Base-by-base conservation (phyloP, 2,329 filamentous ascomycete species). In the Dryadomyces sulphureus region DNA sequence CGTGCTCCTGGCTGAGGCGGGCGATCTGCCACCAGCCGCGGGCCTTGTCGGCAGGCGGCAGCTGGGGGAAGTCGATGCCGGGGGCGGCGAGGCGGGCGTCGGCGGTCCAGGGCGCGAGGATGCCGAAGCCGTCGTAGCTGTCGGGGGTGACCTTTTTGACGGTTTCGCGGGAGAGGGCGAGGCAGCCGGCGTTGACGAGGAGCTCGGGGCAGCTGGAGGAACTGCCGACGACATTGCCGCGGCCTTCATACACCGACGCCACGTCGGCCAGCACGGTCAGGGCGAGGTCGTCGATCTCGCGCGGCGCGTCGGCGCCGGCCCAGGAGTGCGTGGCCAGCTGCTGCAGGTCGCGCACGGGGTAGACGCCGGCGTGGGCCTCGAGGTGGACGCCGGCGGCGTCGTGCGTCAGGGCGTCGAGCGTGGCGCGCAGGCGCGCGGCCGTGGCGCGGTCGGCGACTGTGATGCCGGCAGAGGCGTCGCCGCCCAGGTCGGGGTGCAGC, bases 1-100 rank as follows among this genome's bases (percentile, higher is more conserved):
- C 83, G 62, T 90, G 85, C 62, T 92, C 85, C 63, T 90, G 85
- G 52, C 79, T 81, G 48, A 90, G 74, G 22, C 76, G 70, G 14
- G 73, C 77, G 1, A 90, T 77, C 52, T 84, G 72, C 80, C 84
- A 84, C 2, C 70, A 73, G 4, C 59, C 61, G 47, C 64, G 59
- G 11, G 61, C 59, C 12, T 55, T 58, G 3, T 27, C 32, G 32
- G 21, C 21, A 2, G 32, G 6, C 14, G 66, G 65, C 49, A 69
- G 69, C 2, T 39, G 45, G 17, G 50, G 49, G n/a, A 52, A 52
- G 2, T 39, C 46, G 20, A 43, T 43, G 14, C 43, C 50, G 8
- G 50, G 50, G 0, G 35, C 7, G 1, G 19, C 39, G 14, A 39
- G 16, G 12, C 24, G 35, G 2, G 7, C 16, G 19, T 47, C 14